Percentiles rank a stretch among this genome's conserved stretches.
phyloP scores from a whole-genome alignment of 1,284 basidiomycete species.

The Coniophora puteana region DNA sequence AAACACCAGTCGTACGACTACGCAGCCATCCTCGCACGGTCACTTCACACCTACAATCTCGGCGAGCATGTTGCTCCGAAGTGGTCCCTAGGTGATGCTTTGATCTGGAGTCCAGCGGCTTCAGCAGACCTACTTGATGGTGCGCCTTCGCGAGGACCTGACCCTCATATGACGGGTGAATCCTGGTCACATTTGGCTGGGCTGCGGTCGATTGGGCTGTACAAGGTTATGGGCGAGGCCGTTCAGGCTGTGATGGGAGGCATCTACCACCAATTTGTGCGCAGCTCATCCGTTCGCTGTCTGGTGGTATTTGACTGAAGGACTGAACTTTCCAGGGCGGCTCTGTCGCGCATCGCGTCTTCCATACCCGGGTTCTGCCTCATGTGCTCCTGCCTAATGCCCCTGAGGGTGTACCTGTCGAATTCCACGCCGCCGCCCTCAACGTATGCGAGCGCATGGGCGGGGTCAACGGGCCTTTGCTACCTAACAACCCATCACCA shows the following conservation, averaged over 20 bases:
- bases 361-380: constrained; percentile 31
- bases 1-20: constrained; percentile 49
- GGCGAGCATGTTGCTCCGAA: constrained; percentile 68
- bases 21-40: constrained; percentile 47
- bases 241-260: constrained; percentile 76
- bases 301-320: constrained; percentile 2
- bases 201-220: constrained; percentile 54
- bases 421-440: constrained; percentile 24
- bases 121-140: constrained; percentile 18
- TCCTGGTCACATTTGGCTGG: too few species aligned
- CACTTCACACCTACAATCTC: constrained; percentile 63
- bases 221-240: constrained; percentile 73
- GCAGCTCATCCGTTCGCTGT: constrained; percentile 27
- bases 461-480: constrained; percentile 23
- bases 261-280: constrained; percentile 73
- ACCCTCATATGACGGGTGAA: too few species aligned
- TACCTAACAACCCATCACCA: neutral
- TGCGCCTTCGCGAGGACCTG: constrained; percentile 12
- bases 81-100: constrained; percentile 64
- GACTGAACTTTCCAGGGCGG: constrained; percentile 20
- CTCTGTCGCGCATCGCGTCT: constrained; percentile 27
- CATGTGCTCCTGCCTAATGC: constrained; percentile 24
- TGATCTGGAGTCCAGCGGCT: constrained; percentile 67
- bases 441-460: constrained; percentile 29
- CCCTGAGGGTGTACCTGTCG: constrained; percentile 25